Conservation (phyloP, 768 basidiomycete species). For the Strobilomyces dryophilus region DNA sequence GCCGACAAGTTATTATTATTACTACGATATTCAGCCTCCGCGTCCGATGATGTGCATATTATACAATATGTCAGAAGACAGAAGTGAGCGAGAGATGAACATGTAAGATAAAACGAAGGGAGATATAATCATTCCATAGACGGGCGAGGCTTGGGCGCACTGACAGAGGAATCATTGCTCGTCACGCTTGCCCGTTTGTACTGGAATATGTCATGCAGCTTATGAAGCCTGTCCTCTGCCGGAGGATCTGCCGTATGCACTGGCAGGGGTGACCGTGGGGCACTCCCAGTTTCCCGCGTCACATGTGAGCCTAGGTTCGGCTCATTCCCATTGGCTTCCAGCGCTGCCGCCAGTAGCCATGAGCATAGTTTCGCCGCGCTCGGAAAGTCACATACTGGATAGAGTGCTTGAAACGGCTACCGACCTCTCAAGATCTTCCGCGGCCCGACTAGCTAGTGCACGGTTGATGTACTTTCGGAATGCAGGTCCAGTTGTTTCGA, state of each 20-base stretch:
- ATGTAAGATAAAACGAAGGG: conserved; percentile 16
- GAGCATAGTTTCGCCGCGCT: not conserved
- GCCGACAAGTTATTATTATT: conserved; percentile 12
- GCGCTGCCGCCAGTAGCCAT: conserved; percentile 37
- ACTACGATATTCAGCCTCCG: conserved; percentile 21
- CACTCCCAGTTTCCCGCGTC: conserved; percentile 25
- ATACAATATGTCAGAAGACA: conserved; percentile 27
- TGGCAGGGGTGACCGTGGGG: conserved; percentile 31
- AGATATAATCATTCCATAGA: conserved; percentile 19
- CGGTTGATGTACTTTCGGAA: conserved; percentile 91
- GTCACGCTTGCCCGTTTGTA: conserved; percentile 65
- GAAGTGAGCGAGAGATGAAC: conserved; percentile 13
- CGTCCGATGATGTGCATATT: conserved; percentile 14
- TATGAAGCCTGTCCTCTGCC: conserved; percentile 63
- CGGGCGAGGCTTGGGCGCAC: conserved; percentile 13
- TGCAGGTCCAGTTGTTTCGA: conserved; percentile 83
- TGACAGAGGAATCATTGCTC: conserved; percentile 39
- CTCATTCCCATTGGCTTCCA: conserved; percentile 54
- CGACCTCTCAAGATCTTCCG: conserved; percentile 77
- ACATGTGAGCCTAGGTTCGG: conserved; percentile 33
- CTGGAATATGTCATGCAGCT: conserved; percentile 78
- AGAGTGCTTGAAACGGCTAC: conserved; percentile 81
- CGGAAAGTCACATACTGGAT: conserved; percentile 52
- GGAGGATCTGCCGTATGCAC: conserved; percentile 31
- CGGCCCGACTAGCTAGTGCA: conserved; percentile 82